These are phyloP conservation scores for Hibiscus trionum DNA, from an alignment of 345 rosid species.

Conservation along the genomic window DNA sequence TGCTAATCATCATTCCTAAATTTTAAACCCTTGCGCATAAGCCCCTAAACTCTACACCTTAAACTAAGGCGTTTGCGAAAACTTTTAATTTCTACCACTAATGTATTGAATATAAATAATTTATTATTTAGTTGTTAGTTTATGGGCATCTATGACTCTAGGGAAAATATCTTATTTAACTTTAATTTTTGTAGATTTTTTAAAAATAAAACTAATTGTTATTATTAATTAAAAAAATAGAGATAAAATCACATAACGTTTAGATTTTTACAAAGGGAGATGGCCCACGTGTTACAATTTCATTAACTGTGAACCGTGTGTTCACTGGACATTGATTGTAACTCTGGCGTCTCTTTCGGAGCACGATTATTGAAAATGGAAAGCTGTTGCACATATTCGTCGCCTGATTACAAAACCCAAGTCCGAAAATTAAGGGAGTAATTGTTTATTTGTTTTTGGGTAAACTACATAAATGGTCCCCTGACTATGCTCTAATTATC, in stretches of 20 bases:
- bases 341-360: not conserved
- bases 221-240: not conserved
- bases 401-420: not conserved
- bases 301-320: not conserved
- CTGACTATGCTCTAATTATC: no score
- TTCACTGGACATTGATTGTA: not conserved
- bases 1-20: no score
- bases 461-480: no score
- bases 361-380: not conserved
- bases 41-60: no score
- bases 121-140: no score
- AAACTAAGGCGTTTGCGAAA: no score
- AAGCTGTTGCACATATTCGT: not conserved
- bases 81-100: no score
- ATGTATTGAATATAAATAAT: no score
- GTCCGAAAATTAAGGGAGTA: conserved; percentile 3
- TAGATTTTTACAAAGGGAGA: not conserved
- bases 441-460: not conserved
- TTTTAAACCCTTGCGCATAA: no score
- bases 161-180: not conserved
- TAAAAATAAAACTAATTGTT: no score
- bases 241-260: not conserved
- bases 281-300: not conserved
- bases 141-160: no score
- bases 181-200: not conserved